Evolutionary conservation across 768 basidiomycete genomes (phyloP).

Genomic region (Filobasidium wieringae): DNA sequence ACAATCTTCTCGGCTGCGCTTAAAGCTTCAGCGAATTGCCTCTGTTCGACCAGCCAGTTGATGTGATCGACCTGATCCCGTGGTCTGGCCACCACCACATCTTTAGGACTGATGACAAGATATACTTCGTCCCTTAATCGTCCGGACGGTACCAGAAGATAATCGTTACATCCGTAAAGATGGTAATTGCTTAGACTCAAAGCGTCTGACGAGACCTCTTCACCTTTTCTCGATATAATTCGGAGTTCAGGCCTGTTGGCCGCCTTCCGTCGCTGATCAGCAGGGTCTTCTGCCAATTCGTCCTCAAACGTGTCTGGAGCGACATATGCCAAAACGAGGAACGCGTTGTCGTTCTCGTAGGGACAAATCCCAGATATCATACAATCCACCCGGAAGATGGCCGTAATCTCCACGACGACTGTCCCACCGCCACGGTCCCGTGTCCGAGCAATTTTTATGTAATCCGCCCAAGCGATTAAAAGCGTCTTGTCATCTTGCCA

Average conservation of each 20-base stretch:
- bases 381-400: slow-evolving; percentile 83
- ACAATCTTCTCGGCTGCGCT: slow-evolving; percentile 60
- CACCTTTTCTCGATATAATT: slow-evolving; percentile 75
- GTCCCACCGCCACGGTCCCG: slow-evolving; percentile 31
- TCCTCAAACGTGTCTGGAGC: slow-evolving; percentile 65
- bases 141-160: slow-evolving; percentile 52
- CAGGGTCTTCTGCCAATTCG: slow-evolving; percentile 58
- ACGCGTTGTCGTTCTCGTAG: slow-evolving; percentile 45
- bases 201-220: slow-evolving; percentile 76
- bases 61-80: slow-evolving; percentile 84
- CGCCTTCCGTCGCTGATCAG: slow-evolving; percentile 63
- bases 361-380: slow-evolving; percentile 87
- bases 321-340: slow-evolving; percentile 77
- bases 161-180: slow-evolving; percentile 84
- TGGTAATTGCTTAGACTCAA: slow-evolving; percentile 67
- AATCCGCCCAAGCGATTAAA: slow-evolving; percentile 85
- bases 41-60: slow-evolving; percentile 75
- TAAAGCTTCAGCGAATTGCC: slow-evolving; percentile 80
- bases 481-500: slow-evolving; percentile 91
- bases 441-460: slow-evolving; percentile 70
- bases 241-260: slow-evolving; percentile 90
- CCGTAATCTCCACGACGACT: slow-evolving; percentile 68
- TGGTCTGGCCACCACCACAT: slow-evolving; percentile 73
- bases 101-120: slow-evolving; percentile 73
- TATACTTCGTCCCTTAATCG: slow-evolving; percentile 48